Conservation (phyloP, 331 rosid species). For the Malus hybrid region DNA sequence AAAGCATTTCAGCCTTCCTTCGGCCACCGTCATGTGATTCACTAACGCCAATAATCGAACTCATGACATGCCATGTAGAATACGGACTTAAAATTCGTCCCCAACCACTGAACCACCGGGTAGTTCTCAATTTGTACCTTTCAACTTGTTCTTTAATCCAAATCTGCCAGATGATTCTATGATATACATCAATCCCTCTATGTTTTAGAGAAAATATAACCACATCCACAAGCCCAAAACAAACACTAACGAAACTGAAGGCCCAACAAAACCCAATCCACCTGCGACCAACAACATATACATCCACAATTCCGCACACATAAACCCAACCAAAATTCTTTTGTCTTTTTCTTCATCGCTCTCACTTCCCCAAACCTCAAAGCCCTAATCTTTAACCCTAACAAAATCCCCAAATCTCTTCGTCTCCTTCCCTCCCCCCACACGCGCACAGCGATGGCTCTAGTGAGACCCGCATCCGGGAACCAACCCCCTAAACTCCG, state of each 20-base stretch:
- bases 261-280: neutral
- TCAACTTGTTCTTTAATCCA: no score
- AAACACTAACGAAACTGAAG: neutral
- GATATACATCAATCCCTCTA: no score
- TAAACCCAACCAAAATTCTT: neutral
- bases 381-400: neutral
- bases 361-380: neutral
- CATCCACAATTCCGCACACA: neutral
- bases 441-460: slow-evolving; percentile 20
- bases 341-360: neutral
- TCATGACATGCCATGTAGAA: accelerated
- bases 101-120: no score
- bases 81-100: no score
- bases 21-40: no score
- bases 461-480: slow-evolving; percentile 7
- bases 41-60: no score
- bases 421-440: slow-evolving; percentile 18
- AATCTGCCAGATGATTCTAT: no score
- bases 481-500: slow-evolving; percentile 43
- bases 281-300: neutral
- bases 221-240: neutral
- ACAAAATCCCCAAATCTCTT: neutral
- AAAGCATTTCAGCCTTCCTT: no score
- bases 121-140: no score
- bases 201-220: neutral